Base-by-base conservation (phyloP, 2,329 filamentous ascomycete species). In the Xenoacremonium recifei region DNA sequence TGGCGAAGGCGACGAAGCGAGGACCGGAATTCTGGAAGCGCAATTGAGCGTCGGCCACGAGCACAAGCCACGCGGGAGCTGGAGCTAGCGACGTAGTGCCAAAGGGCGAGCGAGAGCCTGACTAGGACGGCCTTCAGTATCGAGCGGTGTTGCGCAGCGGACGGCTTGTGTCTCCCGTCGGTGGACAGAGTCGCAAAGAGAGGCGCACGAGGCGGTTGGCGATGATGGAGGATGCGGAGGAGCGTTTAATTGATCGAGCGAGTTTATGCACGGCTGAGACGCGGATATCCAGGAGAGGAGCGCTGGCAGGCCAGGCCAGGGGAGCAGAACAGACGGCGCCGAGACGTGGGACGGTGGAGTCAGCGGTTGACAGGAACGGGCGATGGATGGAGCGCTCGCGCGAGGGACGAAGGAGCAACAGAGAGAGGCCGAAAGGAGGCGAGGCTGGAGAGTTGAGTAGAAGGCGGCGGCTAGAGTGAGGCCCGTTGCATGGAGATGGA, bases 261-360 rank as follows among this genome's bases (percentile, higher is more conserved):
- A 39, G 35, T 55, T 35, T 57, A 58, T 57, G 54, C 54, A 58
- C 53, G 54, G 54, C 54, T 57, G 54, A 57, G 54, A 57, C 54
- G 54, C 54, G 50, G 51, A 57, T 51, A 56, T n/a, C 58, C 54
- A 57, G 54, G 54, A 57, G 54, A 48, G 40, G 53, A 51, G 54
- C n/a, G n/a, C n/a, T n/a, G n/a, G n/a, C n/a, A n/a, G n/a, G n/a
- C n/a, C n/a, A n/a, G n/a, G n/a, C n/a, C n/a, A n/a, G n/a, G n/a
- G n/a, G n/a, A n/a, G n/a, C n/a, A n/a, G n/a, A n/a, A n/a, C n/a
- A n/a, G n/a, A n/a, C n/a, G n/a, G n/a, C n/a, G 50, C 53, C 48
- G 54, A 53, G 52, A 54, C 50, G 50, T 58, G 54, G 54, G 54
- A 56, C 54, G 54, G 54, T 55, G 54, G 54, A 51, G n/a, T n/a